Evolutionary conservation across 2,329 filamentous ascomycete genomes (phyloP).

Genomic region (Fonsecaea multimorphosa): DNA sequence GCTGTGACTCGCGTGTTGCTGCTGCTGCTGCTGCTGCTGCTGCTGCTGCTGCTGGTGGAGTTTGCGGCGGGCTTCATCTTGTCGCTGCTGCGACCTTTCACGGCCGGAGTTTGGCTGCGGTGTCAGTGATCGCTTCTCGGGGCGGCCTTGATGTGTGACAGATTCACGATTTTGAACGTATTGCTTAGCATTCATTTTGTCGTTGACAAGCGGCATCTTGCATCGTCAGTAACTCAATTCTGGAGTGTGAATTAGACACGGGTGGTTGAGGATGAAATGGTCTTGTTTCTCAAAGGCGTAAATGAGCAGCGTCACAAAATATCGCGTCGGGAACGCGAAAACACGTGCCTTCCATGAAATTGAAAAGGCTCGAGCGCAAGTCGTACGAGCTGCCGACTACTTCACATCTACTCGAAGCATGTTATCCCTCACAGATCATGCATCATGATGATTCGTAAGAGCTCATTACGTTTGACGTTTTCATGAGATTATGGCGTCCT

Average conservation of each 20-base stretch:
- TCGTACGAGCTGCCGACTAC: too few species aligned
- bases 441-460: background rate
- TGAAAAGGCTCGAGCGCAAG: too few species aligned
- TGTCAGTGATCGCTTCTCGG: constrained; percentile 26
- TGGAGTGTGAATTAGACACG: background rate
- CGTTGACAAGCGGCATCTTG: constrained; percentile 28
- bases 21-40: too few species aligned
- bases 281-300: background rate
- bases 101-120: constrained; percentile 26
- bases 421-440: background rate
- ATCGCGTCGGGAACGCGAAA: constrained; percentile 20
- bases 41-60: too few species aligned
- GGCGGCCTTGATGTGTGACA: background rate
- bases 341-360: constrained; percentile 16
- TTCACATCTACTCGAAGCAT: background rate
- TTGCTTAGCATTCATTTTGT: constrained; percentile 18
- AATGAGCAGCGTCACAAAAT: background rate
- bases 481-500: background rate
- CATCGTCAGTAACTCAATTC: background rate
- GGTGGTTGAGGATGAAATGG: background rate
- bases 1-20: constrained; percentile 9
- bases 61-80: constrained; percentile 17
- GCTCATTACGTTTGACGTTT: background rate
- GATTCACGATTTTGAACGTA: constrained; percentile 27
- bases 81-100: constrained; percentile 25